Conservation (phyloP, 1,284 basidiomycete species). For the Fomitopsis schrenkii region DNA sequence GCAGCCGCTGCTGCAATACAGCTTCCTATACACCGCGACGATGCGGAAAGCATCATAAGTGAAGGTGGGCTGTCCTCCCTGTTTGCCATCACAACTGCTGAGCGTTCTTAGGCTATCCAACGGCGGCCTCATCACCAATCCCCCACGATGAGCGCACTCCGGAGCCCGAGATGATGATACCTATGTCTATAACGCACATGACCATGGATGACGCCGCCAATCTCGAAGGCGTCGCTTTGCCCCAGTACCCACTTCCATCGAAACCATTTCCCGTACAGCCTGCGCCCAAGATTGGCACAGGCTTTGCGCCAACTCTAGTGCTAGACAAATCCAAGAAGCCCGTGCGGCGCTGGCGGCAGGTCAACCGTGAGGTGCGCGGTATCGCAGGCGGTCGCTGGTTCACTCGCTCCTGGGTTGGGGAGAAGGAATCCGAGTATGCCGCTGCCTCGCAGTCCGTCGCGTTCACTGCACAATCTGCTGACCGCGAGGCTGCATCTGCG, state of each 20-base stretch:
- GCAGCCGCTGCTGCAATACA: not conserved
- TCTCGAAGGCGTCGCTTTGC: slow-evolving; percentile 55
- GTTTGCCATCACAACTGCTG: not conserved
- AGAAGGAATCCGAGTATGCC: slow-evolving; percentile 65
- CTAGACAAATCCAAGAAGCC: slow-evolving; percentile 59
- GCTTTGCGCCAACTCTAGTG: slow-evolving; percentile 60
- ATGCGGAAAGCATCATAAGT: slow-evolving; percentile 38
- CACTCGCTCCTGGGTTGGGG: slow-evolving; percentile 70
- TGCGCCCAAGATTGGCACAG: slow-evolving; percentile 66
- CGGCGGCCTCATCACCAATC: slow-evolving; percentile 43
- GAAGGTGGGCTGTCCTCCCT: slow-evolving; percentile 33
- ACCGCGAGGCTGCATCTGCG: slow-evolving; percentile 8
- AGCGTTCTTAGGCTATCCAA: slow-evolving; percentile 30
- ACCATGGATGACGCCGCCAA: slow-evolving; percentile 39
- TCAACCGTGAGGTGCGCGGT: slow-evolving; percentile 70
- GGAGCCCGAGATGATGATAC: slow-evolving; percentile 22
- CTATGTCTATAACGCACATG: slow-evolving; percentile 13
- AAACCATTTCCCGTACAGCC: slow-evolving; percentile 78
- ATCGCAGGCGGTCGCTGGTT: slow-evolving; percentile 81
- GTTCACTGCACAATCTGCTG: slow-evolving; percentile 12
- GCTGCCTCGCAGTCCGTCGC: slow-evolving; percentile 21
- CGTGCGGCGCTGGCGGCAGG: slow-evolving; percentile 66
- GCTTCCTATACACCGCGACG: slow-evolving; percentile 23
- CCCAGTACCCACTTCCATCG: slow-evolving; percentile 69
- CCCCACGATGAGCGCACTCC: slow-evolving; percentile 27